Conservation (phyloP, 139 green algal genomes). For the Chlorella sp. region DNA sequence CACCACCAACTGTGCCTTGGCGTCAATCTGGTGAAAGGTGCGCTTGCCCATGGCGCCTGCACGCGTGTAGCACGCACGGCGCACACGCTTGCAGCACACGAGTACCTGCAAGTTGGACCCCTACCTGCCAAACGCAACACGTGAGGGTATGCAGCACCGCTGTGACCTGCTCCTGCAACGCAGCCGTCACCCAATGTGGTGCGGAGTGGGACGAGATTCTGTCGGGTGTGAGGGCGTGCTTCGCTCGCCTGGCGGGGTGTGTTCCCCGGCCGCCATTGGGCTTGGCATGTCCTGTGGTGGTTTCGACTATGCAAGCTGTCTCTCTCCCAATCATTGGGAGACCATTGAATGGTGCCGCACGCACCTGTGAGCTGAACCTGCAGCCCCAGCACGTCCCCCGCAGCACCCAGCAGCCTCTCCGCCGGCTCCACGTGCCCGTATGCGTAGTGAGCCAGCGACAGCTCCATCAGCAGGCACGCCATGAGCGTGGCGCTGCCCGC, state of each 20-base stretch:
- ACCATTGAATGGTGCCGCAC: too few species aligned
- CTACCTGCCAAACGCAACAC: too few species aligned
- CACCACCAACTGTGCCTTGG: conserved; percentile 77
- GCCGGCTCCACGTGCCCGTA: conserved; percentile 50
- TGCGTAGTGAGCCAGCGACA: conserved; percentile 40
- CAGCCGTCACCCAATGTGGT: too few species aligned
- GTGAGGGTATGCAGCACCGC: too few species aligned
- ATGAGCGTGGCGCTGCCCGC: neutral
- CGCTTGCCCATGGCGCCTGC: conserved; percentile 70
- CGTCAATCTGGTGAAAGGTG: conserved; percentile 80
- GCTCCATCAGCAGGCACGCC: conserved; percentile 41
- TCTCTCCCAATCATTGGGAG: too few species aligned
- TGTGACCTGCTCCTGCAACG: too few species aligned
- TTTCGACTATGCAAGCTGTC: too few species aligned
- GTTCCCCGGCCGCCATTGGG: neutral
- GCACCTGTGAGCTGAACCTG: conserved; percentile 33
- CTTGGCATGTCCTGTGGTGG: neutral
- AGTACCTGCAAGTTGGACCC: too few species aligned
- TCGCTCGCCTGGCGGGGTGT: too few species aligned
- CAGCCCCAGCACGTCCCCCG: conserved; percentile 45
- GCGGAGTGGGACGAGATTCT: neutral
- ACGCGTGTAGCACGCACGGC: too few species aligned
- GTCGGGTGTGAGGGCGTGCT: neutral
- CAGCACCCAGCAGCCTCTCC: conserved; percentile 32
- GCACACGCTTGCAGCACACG: too few species aligned